Conservation (phyloP, 2,329 filamentous ascomycete genomes). For the Aspergillus piperis region DNA sequence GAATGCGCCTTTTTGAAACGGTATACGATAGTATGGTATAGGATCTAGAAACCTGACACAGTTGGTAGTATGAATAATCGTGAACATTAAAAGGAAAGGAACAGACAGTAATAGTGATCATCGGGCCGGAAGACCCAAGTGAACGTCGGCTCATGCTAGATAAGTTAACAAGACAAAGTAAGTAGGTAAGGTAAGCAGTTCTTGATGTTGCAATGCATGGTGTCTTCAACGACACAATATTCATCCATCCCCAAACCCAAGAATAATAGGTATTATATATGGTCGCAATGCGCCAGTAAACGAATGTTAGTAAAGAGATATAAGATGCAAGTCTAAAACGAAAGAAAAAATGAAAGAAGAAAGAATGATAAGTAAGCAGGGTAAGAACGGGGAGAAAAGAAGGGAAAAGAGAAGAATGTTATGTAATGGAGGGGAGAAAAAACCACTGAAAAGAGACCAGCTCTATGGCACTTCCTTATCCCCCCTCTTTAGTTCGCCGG, state of each 20-base stretch:
- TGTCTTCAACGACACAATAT: not conserved
- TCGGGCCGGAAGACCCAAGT: too few species aligned
- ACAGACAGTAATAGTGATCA: too few species aligned
- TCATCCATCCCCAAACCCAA: not conserved
- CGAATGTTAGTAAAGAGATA: not conserved
- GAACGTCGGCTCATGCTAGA: too few species aligned
- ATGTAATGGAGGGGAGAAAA: constrained; percentile 4
- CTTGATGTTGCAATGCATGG: not conserved
- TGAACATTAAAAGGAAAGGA: too few species aligned
- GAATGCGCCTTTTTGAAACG: too few species aligned
- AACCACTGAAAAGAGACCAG: constrained; percentile 24
- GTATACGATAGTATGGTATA: too few species aligned
- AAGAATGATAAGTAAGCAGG: not conserved
- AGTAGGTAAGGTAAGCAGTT: too few species aligned
- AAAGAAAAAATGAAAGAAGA: not conserved
- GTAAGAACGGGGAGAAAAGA: constrained; percentile 3
- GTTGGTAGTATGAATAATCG: too few species aligned
- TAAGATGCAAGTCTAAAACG: too few species aligned
- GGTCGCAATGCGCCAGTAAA: not conserved
- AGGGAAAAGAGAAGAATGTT: constrained; percentile 5
- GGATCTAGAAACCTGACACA: too few species aligned
- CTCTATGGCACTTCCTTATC: constrained; percentile 54
- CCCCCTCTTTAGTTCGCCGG: constrained; percentile 56
- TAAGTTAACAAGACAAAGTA: too few species aligned
- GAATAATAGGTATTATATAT: not conserved